A percentile compares a stretch with the other conserved stretches of the same genome.
These are phyloP conservation scores for Neolentinus lepideus DNA, from an alignment of 1,284 basidiomycete genomes.

Conservation along the genomic window DNA sequence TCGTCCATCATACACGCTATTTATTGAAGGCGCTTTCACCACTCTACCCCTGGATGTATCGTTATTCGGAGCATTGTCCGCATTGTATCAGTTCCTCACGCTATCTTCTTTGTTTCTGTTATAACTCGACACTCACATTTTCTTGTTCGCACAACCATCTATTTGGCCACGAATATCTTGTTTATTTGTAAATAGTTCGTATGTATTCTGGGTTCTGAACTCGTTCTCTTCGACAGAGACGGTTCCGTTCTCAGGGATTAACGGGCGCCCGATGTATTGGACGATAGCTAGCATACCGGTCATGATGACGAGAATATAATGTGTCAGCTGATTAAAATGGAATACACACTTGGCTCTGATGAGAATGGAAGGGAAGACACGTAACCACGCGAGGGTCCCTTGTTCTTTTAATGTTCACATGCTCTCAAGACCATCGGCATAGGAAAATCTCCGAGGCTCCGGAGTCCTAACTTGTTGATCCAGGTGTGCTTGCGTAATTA, in stretches of 20 bases:
- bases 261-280: neutral
- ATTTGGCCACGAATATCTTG: neutral
- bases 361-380: neutral
- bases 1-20: neutral
- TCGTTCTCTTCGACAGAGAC: slow-evolving; percentile 1
- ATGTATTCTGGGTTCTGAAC: neutral
- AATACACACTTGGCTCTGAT: neutral
- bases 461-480: neutral
- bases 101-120: neutral
- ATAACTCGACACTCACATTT: neutral
- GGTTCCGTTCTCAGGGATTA: neutral
- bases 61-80: neutral
- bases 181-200: slow-evolving; percentile 4
- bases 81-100: slow-evolving; percentile 2
- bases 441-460: neutral
- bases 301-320: neutral
- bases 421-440: neutral
- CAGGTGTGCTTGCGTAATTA: neutral
- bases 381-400: neutral
- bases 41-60: neutral
- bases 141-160: neutral
- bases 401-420: neutral
- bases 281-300: neutral
- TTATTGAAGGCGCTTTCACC: neutral
- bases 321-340: neutral